phyloP scores from a whole-genome alignment of 176 grass and related monocot genomes.

The Oryza nivara region DNA sequence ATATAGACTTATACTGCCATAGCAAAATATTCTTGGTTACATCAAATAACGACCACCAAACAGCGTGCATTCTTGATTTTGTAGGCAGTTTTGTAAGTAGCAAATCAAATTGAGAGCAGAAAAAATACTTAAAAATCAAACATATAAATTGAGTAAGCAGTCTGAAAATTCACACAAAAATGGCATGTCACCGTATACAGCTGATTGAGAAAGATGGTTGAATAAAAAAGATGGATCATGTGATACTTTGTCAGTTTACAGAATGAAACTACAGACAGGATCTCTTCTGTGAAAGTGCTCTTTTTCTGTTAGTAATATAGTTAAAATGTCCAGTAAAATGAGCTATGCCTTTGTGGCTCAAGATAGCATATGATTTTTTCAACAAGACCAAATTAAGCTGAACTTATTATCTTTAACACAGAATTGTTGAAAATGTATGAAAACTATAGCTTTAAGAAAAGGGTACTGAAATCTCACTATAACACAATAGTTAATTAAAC shows the following conservation, averaged over 20 bases:
- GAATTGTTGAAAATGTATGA: conserved; percentile 21
- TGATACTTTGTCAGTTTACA: conserved; percentile 1
- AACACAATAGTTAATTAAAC: conserved; percentile 3
- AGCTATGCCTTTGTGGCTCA: background rate
- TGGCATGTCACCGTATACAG: background rate
- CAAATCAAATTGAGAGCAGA: background rate
- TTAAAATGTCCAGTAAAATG: background rate
- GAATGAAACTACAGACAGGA: conserved; percentile 9
- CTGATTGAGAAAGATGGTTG: background rate
- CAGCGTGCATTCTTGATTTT: background rate
- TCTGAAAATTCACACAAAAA: background rate
- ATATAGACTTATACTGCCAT: background rate
- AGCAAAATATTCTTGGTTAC: background rate
- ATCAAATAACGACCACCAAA: background rate
- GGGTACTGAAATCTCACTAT: background rate
- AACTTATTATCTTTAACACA: conserved; percentile 3
- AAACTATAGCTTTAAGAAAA: background rate
- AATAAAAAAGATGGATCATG: background rate
- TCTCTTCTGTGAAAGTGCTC: background rate
- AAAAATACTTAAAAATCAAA: background rate
- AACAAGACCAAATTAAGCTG: background rate
- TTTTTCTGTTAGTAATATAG: conserved; percentile 22
- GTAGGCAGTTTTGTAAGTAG: conserved; percentile 12
- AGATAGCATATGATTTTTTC: conserved; percentile 1
- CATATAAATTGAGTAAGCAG: background rate